Evolutionary conservation across 257 asterid genomes (phyloP).

Genomic region (Perilla frutescens): DNA sequence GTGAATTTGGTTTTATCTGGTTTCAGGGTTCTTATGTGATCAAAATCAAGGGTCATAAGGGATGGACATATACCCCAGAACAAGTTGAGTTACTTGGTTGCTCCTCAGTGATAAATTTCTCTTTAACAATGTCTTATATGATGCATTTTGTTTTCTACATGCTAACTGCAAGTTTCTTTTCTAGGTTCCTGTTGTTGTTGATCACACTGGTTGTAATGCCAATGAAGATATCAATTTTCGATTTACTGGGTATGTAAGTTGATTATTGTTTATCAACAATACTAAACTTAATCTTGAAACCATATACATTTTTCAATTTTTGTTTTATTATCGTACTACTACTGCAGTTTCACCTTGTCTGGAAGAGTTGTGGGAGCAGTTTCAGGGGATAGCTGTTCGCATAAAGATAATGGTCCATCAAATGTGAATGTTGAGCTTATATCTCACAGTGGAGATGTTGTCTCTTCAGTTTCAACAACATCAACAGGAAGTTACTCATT

Average conservation of each 20-base stretch:
- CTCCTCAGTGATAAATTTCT: slow-evolving; percentile 26
- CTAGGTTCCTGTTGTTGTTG: slow-evolving; percentile 85
- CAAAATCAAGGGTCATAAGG: slow-evolving; percentile 92
- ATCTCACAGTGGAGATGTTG: slow-evolving; percentile 71
- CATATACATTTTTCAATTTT: slow-evolving; percentile 32
- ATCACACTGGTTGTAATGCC: slow-evolving; percentile 85
- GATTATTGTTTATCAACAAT: slow-evolving; percentile 23
- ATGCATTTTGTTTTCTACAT: slow-evolving; percentile 19
- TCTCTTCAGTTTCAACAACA: slow-evolving; percentile 73
- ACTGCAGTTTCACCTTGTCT: slow-evolving; percentile 71
- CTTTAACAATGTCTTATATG: slow-evolving; percentile 7
- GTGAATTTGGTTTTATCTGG: slow-evolving; percentile 28
- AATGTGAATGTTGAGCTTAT: slow-evolving; percentile 76
- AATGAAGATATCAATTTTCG: slow-evolving; percentile 92
- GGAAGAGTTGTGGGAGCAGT: slow-evolving; percentile 88
- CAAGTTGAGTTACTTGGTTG: slow-evolving; percentile 71
- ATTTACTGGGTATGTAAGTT: slow-evolving; percentile 77
- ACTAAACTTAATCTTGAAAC: slow-evolving; percentile 31
- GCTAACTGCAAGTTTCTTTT: slow-evolving; percentile 29
- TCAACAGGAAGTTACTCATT: slow-evolving; percentile 80
- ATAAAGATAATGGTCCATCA: slow-evolving; percentile 80
- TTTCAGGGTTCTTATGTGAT: slow-evolving; percentile 89
- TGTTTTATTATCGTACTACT: slow-evolving; percentile 39
- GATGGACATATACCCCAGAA: slow-evolving; percentile 95
- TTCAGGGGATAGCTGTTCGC: slow-evolving; percentile 78